Evolutionary conservation across 768 basidiomycete genomes (phyloP).

Genomic region (Favolaschia claudopus): DNA sequence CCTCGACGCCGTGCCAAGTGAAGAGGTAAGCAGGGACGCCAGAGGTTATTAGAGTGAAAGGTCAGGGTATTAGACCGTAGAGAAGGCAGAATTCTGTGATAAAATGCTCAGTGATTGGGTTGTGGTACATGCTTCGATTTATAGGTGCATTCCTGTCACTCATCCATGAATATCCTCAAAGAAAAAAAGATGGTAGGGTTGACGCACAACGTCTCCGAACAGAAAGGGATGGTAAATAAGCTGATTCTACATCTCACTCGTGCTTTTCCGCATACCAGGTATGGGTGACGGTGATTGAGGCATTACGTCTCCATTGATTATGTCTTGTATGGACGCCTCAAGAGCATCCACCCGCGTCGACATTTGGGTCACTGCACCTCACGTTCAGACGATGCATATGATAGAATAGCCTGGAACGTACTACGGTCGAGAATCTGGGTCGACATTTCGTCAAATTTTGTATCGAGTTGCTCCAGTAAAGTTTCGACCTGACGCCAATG

Average conservation of each 20-base stretch:
- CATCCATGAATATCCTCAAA: background rate
- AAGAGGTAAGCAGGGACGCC: too few species aligned
- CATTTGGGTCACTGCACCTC: conserved; percentile 86
- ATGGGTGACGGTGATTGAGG: conserved; percentile 70
- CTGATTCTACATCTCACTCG: conserved; percentile 35
- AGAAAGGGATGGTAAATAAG: background rate
- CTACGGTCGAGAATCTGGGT: conserved; percentile 86
- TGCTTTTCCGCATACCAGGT: conserved; percentile 50
- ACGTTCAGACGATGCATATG: conserved; percentile 15
- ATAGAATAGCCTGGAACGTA: conserved; percentile 45
- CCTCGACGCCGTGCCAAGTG: too few species aligned
- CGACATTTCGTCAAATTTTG: conserved; percentile 94
- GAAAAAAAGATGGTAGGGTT: background rate
- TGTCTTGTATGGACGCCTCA: conserved; percentile 90
- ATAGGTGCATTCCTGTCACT: conserved; percentile 1
- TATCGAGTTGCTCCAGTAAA: conserved; percentile 85
- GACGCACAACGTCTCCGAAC: conserved; percentile 8
- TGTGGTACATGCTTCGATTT: too few species aligned
- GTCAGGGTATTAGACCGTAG: too few species aligned
- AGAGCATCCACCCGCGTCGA: conserved; percentile 89
- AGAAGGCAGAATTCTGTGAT: too few species aligned
- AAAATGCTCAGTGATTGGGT: too few species aligned
- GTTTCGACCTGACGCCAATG: conserved; percentile 96
- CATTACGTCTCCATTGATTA: conserved; percentile 80
- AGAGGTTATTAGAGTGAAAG: too few species aligned